Evolutionary conservation across 1,139 yeast species (phyloP), one percentile per base, ranked within the genome.

Genomic region (Wickerhamomyces sp.): DNA sequence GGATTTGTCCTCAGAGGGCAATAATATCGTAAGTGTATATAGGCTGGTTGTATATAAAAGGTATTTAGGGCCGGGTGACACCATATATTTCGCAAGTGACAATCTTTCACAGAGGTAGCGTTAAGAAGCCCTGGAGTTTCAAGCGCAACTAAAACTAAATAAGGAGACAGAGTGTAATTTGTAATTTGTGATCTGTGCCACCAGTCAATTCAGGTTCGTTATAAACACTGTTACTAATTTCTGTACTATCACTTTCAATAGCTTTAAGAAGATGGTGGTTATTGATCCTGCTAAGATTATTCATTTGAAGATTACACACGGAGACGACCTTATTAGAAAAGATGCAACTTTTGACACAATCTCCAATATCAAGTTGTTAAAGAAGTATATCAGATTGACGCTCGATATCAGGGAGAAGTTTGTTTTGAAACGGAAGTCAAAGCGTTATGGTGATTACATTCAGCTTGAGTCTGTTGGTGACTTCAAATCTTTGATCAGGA

Each of bases 401-500:
- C 5, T 17, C 4, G 21, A 16, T 7, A 17, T n/a, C 10, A 12
- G 18, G 8, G 9, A 16, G n/a, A 7, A 17, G 5, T 33, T 34
- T 7, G 17, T 20, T 8, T 16, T 43, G 15, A 35, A 35, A 15
- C 35, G 78, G 42, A 70, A 66, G 43, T 68, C 74, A 8, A 72
- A 70, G 56, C 70, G 68, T 48, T 59, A 60, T 35, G 64, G 64
- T 42, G 53, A 58, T 16, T 75, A 61, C 48, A 70, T 72, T 8
- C 48, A 60, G 10, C 63, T 76, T 51, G 67, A 63, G 31, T 39
- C 61, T 5, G 49, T 42, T 4, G 61, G 62, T 12, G 80, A 75
- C 44, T 76, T 70, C 52, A 66, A 61, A 45, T 61, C 72, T 16
- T 59, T 76, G 42, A 51, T 56, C 24, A 64, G 81, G 44, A 72